phyloP scores from a whole-genome alignment of 371 early-diverging fungal species.

The Apophysomyces elegans region DNA sequence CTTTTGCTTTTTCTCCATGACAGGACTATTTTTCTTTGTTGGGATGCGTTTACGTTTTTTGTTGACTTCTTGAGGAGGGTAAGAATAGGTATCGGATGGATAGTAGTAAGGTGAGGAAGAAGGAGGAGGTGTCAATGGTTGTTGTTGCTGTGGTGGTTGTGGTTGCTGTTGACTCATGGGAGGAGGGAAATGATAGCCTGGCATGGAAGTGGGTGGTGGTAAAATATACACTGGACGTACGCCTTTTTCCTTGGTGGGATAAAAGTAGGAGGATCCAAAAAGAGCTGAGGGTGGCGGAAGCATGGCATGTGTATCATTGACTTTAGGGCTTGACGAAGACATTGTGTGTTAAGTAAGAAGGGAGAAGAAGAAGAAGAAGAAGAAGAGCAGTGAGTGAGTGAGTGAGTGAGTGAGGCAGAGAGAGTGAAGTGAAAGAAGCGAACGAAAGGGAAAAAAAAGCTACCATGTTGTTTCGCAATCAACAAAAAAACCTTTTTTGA shows the following conservation, averaged over 20 bases:
- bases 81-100: conserved; percentile 5
- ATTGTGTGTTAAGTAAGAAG: neutral
- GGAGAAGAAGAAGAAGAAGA: neutral
- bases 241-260: conserved; percentile 3
- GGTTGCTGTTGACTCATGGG: neutral
- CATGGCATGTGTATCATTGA: conserved; percentile 1
- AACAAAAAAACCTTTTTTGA: conserved; percentile 4
- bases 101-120: neutral
- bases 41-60: conserved; percentile 12
- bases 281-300: conserved; percentile 9
- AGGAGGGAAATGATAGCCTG: conserved; percentile 35
- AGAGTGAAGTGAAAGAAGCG: too few relatives aligned
- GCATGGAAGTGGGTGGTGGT: conserved; percentile 45
- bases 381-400: neutral
- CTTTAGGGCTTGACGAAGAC: conserved; percentile 4
- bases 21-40: conserved; percentile 16
- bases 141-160: too few relatives aligned
- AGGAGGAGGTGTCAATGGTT: conserved; percentile 6
- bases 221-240: conserved; percentile 42
- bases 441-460: conserved; percentile 3
- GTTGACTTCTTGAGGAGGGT: conserved; percentile 15
- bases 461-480: neutral
- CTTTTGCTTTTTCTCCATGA: conserved; percentile 10
- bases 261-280: conserved; percentile 6
- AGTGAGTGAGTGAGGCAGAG: too few relatives aligned